A percentile compares a stretch with the other conserved stretches of the same genome.
Conservation (phyloP, 2,329 filamentous ascomycete genomes). For the Myriangium duriaei region DNA sequence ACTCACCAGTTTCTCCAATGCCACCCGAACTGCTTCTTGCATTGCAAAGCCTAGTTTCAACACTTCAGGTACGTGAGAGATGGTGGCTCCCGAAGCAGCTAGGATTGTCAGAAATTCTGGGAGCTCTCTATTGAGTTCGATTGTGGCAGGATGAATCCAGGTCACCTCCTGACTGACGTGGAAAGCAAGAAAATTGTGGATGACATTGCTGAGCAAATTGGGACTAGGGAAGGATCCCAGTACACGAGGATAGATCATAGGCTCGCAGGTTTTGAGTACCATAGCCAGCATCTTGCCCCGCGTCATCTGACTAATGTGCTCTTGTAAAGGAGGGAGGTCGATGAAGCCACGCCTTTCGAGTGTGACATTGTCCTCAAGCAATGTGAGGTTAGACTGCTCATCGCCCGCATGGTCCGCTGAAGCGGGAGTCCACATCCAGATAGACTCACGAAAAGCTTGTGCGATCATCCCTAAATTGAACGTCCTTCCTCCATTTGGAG, state of each 20-base stretch:
- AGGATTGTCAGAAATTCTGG: slow-evolving; percentile 48
- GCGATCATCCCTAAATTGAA: slow-evolving; percentile 13
- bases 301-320: not conserved
- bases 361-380: not conserved
- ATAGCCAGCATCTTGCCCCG: not conserved
- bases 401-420: not conserved
- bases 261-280: not conserved
- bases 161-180: slow-evolving; percentile 28
- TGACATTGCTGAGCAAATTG: slow-evolving; percentile 47
- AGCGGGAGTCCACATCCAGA: not conserved
- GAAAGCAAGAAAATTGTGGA: slow-evolving; percentile 46
- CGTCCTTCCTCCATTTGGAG: slow-evolving; percentile 33
- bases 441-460: not conserved
- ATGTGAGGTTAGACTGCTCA: not conserved
- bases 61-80: slow-evolving; percentile 44
- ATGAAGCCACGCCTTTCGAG: not conserved
- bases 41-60: slow-evolving; percentile 47
- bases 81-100: slow-evolving; percentile 45
- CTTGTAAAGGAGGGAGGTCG: not conserved
- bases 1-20: slow-evolving; percentile 15
- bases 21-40: slow-evolving; percentile 35
- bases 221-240: slow-evolving; percentile 49
- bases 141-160: slow-evolving; percentile 50
- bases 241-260: slow-evolving; percentile 13
- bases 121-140: slow-evolving; percentile 42